Evolutionary conservation across 2,329 filamentous ascomycete genomes (phyloP), one percentile per base, ranked within the genome.

Genomic region (Penicillium sp.): DNA sequence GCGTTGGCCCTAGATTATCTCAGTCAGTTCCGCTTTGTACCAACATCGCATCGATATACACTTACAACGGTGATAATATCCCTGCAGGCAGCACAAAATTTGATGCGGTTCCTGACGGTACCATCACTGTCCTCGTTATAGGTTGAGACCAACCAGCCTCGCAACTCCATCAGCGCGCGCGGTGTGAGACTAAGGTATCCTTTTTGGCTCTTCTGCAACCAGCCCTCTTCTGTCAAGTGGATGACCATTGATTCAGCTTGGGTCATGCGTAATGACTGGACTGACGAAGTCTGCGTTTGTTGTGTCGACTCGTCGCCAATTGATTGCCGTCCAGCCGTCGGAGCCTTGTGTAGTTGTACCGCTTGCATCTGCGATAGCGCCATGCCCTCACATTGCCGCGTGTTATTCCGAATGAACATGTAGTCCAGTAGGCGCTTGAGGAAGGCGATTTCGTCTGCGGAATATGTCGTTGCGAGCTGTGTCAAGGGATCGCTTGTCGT

Each of bases 351-450:
- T 3, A 95, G 73, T 59, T 88, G 84, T 45, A 87, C 76, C 3
- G 91, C 91, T 62, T 95, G 84, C 67, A 89, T 89, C 37, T 82
- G 80, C 11, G 83, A 87, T 3, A 97, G 75, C 3, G 88, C 90
- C 80, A 96, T 85, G 22, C 89, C 80, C 70, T 99, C 92, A 62
- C 84, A 82, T n/a, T 82, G 77, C 8, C 77, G 78, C 0, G 84
- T 89, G 65, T 97, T 97, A 73, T 89, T 84, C 16, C 82, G 86
- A 56, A 95, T 89, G 65, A 97, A 99, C 81, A 99, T 95, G 60
- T 81, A 83, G 67, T 96, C 91, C 0, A 99, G 80, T 3, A 96
- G 69, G 8, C 93, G 80, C 71, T 95, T 93, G 46, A 97, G 81
- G 66, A 89, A 99, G 0, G 87, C 83, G 28, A 97, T 88, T 73